These are phyloP conservation scores for Schizothecium vesticola DNA, from an alignment of 495 filamentous ascomycete species.

Conservation along the genomic window DNA sequence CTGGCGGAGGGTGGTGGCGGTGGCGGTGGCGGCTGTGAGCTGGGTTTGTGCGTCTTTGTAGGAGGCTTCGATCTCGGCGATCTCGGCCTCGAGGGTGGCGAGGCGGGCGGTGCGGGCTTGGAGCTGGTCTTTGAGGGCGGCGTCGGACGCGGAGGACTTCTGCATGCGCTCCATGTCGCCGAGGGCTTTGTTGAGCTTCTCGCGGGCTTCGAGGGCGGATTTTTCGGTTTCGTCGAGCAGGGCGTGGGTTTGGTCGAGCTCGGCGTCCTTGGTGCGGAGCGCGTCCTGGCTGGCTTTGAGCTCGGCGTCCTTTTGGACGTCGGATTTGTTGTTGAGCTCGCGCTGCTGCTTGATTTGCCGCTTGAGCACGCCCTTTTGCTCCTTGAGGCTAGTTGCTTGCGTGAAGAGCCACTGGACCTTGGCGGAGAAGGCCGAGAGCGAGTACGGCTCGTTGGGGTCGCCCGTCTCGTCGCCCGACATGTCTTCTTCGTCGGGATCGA, in stretches of 20 bases:
- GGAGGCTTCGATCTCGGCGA: constrained; percentile 40
- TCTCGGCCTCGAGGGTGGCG: constrained; percentile 40
- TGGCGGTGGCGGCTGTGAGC: constrained; percentile 23
- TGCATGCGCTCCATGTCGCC: constrained; percentile 47
- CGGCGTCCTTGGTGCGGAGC: constrained; percentile 42
- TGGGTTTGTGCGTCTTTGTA: constrained; percentile 35
- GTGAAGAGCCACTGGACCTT: constrained; percentile 73
- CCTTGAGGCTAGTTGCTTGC: constrained; percentile 59
- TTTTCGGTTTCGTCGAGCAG: constrained; percentile 45
- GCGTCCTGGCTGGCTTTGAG: constrained; percentile 36
- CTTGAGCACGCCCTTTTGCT: constrained; percentile 78
- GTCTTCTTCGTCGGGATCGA: constrained; percentile 42
- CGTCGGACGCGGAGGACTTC: constrained; percentile 28
- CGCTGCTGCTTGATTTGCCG: constrained; percentile 90
- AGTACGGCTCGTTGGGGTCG: constrained; percentile 54
- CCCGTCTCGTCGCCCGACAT: constrained; percentile 46
- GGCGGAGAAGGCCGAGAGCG: constrained; percentile 59
- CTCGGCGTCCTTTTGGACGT: constrained; percentile 55
- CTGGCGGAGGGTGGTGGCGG: constrained; percentile 10
- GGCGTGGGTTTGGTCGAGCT: constrained; percentile 48
- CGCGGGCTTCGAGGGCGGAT: constrained; percentile 41
- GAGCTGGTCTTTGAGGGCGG: constrained; percentile 44
- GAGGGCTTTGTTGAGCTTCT: constrained; percentile 46
- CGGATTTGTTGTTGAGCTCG: constrained; percentile 68
- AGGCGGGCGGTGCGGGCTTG: constrained; percentile 45